Conservation (phyloP, 768 basidiomycete species). For the Arthromyces matolae region DNA sequence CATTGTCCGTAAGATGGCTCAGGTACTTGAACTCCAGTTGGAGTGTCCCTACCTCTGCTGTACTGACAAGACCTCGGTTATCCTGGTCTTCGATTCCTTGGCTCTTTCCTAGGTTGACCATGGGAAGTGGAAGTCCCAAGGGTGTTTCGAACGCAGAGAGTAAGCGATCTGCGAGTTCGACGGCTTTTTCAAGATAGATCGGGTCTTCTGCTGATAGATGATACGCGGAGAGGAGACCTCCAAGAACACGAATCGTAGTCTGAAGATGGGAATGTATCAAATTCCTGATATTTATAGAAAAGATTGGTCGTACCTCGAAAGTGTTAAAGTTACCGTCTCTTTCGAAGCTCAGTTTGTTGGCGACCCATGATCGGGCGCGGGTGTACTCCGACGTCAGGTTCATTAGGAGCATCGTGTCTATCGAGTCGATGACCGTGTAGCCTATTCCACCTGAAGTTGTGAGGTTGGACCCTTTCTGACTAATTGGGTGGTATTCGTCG, state of each 20-base stretch:
- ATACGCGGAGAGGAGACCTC: conserved; percentile 85
- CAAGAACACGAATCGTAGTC: conserved; percentile 91
- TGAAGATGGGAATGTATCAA: conserved; percentile 25
- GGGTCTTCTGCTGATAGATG: conserved; percentile 67
- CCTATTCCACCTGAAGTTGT: conserved; percentile 79
- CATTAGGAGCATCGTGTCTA: conserved; percentile 88
- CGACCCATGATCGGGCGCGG: conserved; percentile 77
- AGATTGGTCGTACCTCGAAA: conserved; percentile 69
- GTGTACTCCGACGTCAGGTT: conserved; percentile 75
- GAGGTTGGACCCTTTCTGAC: conserved; percentile 70
- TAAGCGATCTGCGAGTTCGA: conserved; percentile 84
- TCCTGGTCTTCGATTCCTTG: conserved; percentile 59
- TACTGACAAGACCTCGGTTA: conserved; percentile 61
- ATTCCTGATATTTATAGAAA: neutral
- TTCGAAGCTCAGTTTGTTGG: conserved; percentile 65
- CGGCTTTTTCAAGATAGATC: conserved; percentile 71
- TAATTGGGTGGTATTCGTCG: conserved; percentile 90
- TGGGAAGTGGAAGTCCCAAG: conserved; percentile 76
- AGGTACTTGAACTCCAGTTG: conserved; percentile 92
- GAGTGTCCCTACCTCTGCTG: conserved; percentile 84
- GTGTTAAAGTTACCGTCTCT: conserved; percentile 78
- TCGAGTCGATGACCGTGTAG: conserved; percentile 83
- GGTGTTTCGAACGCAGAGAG: conserved; percentile 79
- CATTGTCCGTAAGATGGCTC: conserved; percentile 71
- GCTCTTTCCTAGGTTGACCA: conserved; percentile 65